A percentile compares a stretch with the other conserved stretches of the same genome.
phyloP scores from a whole-genome alignment of 202 grass and related monocot species.

The Eragrostis tef region DNA sequence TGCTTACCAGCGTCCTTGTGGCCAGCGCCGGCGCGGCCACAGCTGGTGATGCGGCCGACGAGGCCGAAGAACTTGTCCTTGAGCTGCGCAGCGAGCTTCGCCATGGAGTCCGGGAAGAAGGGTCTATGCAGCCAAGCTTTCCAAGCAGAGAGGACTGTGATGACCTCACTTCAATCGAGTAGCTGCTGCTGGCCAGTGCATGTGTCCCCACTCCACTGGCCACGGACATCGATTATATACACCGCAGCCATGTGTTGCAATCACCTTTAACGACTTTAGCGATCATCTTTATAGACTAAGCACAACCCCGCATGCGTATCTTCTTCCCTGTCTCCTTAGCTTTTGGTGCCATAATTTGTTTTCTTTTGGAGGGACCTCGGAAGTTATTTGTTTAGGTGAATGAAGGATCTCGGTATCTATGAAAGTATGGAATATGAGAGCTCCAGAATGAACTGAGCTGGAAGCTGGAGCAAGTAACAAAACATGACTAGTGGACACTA shows the following conservation, averaged over 20 bases:
- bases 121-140: not conserved
- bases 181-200: not conserved
- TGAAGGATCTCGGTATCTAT: not conserved
- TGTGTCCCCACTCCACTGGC: slow-evolving; percentile 1
- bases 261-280: not conserved
- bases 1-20: slow-evolving; percentile 37
- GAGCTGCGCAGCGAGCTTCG: slow-evolving; percentile 53
- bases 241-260: not conserved
- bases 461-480: not conserved
- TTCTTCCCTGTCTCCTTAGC: not conserved
- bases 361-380: not conserved
- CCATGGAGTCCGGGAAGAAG: slow-evolving; percentile 39
- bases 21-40: not conserved
- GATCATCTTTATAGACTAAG: not conserved
- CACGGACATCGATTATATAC: slow-evolving; percentile 1
- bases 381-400: not conserved
- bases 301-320: not conserved
- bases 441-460: not conserved
- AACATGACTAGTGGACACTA: not conserved
- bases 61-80: slow-evolving; percentile 55
- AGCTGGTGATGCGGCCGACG: slow-evolving; percentile 48
- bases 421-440: not conserved
- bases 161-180: not conserved
- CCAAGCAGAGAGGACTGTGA: not conserved
- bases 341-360: not conserved